Evolutionary conservation across 164 flowering plant genomes (phyloP), one percentile per base, ranked within the genome.

Genomic region (Piper longum): DNA sequence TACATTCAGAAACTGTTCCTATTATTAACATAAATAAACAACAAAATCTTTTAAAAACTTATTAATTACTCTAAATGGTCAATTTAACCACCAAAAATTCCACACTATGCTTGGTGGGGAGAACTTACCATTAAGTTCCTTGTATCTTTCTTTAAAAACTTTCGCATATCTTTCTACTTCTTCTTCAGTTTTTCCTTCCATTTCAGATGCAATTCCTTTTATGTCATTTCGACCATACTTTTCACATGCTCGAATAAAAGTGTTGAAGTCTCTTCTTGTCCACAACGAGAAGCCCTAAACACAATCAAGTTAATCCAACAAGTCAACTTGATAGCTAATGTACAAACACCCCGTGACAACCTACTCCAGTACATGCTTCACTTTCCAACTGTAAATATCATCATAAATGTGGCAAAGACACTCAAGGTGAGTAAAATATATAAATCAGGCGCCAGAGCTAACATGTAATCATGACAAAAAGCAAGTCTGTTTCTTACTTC

Each of bases 181-280:
- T 60, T 83, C 96, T 73, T 80, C 91, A 52, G 89, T 76, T 79
- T 95, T 95, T 41, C 99, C 98, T 71, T 95, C 98, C 87, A 91
- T 86, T 77, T 95, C 99, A 64, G 85, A 73, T 66, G 96, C 89
- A 77, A 95, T 89, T 67, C 83, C 75, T 63, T 77, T 84, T 41
- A 91, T 79, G 70, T 91, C 98, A 78, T 79, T 84, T 26, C 99
- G 81, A 16, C 98, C 99, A 76, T 89, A 95, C 70, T 91, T 95
- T 77, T 95, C 99, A 76, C 99, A 95, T 48, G 99, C 99, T 72
- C 99, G 80, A 44, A 91, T 86, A 75, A 95, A 95, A 63, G 90
- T 79, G 77, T 89, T 95, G 73, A 91, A 95, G 71, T 95, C 99
- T 78, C 86, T 91, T 75, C 96, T 77, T 60, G 96, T 85, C 99